These are phyloP conservation scores for Trichoderma citrinoviride DNA, from an alignment of 2,329 filamentous ascomycete genomes.

Conservation along the genomic window DNA sequence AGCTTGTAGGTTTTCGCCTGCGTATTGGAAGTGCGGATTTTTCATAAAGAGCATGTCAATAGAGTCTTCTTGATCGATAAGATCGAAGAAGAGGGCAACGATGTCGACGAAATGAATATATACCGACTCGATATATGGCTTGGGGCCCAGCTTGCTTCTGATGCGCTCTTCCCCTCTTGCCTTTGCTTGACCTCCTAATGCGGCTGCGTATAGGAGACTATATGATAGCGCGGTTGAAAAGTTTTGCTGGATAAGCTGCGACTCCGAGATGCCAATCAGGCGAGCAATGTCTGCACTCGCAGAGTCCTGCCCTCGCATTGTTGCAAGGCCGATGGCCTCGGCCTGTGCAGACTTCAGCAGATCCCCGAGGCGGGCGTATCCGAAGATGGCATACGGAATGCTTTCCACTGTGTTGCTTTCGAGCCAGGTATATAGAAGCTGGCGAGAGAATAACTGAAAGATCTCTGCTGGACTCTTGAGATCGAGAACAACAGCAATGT, in stretches of 20 bases:
- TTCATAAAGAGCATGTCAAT: conserved; percentile 66
- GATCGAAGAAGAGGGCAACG: conserved; percentile 70
- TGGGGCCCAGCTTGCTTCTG: conserved; percentile 65
- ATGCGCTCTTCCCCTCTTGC: conserved; percentile 64
- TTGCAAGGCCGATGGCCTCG: conserved; percentile 75
- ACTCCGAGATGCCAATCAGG: conserved; percentile 52
- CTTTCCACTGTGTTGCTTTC: conserved; percentile 62
- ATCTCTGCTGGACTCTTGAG: conserved; percentile 67
- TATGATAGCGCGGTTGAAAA: conserved; percentile 84
- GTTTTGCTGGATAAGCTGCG: conserved; percentile 60
- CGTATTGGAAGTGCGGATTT: conserved; percentile 56
- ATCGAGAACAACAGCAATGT: conserved; percentile 63
- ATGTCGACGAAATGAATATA: conserved; percentile 73
- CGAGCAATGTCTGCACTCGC: conserved; percentile 60
- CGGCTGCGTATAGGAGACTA: conserved; percentile 62
- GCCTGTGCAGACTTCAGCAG: conserved; percentile 69
- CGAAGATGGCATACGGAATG: conserved; percentile 84
- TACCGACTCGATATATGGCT: conserved; percentile 61
- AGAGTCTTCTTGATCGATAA: conserved; percentile 73
- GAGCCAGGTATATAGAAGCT: conserved; percentile 89
- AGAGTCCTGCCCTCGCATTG: conserved; percentile 74
- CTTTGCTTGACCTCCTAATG: conserved; percentile 34
- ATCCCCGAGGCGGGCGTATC: conserved; percentile 65
- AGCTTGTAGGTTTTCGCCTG: conserved; percentile 61
- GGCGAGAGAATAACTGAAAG: conserved; percentile 81